Evolutionary conservation across 768 basidiomycete species (phyloP).

Genomic region (Mycena alexandri): DNA sequence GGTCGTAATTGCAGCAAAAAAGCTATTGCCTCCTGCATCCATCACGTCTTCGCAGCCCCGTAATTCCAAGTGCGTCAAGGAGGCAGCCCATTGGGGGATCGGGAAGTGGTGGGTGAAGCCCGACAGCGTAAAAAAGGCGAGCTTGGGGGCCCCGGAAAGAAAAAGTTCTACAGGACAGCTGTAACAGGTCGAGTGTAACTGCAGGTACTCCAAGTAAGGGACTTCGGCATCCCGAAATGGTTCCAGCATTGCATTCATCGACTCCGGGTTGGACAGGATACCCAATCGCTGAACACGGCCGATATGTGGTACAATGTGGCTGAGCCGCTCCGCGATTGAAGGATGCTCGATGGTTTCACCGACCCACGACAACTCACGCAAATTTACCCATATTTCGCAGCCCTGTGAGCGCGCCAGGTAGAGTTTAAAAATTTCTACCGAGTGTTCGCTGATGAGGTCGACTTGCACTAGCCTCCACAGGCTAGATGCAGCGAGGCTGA

Average conservation of each 20-base stretch:
- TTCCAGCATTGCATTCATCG: no score
- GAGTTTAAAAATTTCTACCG: slow-evolving; percentile 5
- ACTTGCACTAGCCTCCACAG: background rate
- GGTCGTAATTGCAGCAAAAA: background rate
- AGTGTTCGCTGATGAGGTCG: background rate
- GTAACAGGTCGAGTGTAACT: no score
- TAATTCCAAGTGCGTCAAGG: slow-evolving; percentile 8
- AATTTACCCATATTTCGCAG: background rate
- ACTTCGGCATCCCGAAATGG: no score
- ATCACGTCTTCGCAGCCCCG: background rate
- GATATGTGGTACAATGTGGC: background rate
- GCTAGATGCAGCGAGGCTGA: background rate
- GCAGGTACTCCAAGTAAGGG: no score
- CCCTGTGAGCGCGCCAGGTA: background rate
- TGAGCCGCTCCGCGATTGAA: background rate
- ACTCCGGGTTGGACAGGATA: background rate
- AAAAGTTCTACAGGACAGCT: background rate
- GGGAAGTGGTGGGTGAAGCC: background rate
- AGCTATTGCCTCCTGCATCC: background rate
- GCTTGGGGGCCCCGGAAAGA: background rate
- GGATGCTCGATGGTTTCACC: background rate
- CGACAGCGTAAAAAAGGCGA: no score
- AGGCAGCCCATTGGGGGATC: slow-evolving; percentile 7
- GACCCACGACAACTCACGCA: background rate
- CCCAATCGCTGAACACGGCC: background rate